These are phyloP conservation scores for Botrytis paeoniae DNA, from an alignment of 2,329 filamentous ascomycete species.

Conservation along the genomic window DNA sequence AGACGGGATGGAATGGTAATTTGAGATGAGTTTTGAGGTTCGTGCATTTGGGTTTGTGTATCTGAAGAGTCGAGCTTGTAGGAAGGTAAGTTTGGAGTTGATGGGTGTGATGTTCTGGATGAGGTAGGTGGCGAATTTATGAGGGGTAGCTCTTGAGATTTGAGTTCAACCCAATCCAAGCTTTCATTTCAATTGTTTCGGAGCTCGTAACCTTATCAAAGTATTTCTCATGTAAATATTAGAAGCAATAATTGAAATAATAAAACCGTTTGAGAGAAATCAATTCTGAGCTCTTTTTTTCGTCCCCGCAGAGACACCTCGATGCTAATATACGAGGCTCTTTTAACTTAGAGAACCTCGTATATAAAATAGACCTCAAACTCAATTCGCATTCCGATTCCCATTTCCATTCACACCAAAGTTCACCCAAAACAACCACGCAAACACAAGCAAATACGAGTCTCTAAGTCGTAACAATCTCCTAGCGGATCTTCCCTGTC, in stretches of 20 bases:
- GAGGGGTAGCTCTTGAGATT: too few species aligned
- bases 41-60: too few species aligned
- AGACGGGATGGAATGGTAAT: too few species aligned
- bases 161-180: too few species aligned
- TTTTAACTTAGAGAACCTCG: background rate
- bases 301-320: background rate
- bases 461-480: background rate
- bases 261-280: background rate
- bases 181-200: too few species aligned
- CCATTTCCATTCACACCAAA: too few species aligned
- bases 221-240: background rate
- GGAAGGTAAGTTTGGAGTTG: too few species aligned
- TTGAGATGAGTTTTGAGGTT: too few species aligned
- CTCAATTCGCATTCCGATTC: background rate
- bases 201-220: background rate
- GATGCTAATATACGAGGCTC: background rate
- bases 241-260: background rate
- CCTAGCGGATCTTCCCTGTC: background rate
- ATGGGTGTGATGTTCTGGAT: too few species aligned
- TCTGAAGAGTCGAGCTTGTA: too few species aligned
- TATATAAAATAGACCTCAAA: background rate
- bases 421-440: background rate
- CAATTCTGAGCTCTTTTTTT: background rate
- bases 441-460: background rate
- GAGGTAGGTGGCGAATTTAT: too few species aligned